A percentile compares a stretch with the other conserved stretches of the same genome.
Evolutionary conservation across 345 rosid genomes (phyloP).

Genomic region (Populus deltoides): DNA sequence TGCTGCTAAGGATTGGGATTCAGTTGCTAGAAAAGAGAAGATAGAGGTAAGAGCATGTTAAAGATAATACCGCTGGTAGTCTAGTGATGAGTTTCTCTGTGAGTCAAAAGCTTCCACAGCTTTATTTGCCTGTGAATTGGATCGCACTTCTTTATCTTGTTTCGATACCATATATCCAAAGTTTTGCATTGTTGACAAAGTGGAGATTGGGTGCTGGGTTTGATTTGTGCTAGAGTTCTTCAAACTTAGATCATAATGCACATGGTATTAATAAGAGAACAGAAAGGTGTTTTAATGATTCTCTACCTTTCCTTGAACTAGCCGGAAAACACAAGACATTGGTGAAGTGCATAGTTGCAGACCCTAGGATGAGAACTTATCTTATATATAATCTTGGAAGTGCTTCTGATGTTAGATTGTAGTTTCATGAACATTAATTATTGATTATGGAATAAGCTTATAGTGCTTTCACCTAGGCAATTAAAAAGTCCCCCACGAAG

Average conservation of each 20-base stretch:
- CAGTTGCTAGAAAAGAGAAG: conserved; percentile 81
- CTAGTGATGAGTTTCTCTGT: neutral
- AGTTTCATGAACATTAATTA: neutral
- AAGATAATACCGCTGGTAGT: neutral
- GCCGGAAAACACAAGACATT: neutral
- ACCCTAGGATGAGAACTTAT: neutral
- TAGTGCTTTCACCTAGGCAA: neutral
- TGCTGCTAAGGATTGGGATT: conserved; percentile 87
- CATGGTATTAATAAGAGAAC: no score
- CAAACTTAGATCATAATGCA: no score
- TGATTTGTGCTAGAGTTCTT: no score
- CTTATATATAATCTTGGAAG: neutral
- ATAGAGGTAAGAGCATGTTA: conserved; percentile 50
- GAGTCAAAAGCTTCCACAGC: neutral
- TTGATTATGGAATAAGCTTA: neutral
- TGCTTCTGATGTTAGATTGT: neutral
- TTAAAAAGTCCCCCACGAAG: neutral
- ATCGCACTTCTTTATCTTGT: neutral
- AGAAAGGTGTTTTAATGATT: neutral
- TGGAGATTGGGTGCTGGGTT: no score
- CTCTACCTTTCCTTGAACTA: neutral
- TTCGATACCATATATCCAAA: neutral
- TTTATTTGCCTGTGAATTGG: neutral
- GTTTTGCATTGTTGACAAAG: neutral
- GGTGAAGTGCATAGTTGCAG: neutral